Evolutionary conservation across 225 moss, liverwort and hornwort genomes (phyloP).

Genomic region (Asterella californica): DNA sequence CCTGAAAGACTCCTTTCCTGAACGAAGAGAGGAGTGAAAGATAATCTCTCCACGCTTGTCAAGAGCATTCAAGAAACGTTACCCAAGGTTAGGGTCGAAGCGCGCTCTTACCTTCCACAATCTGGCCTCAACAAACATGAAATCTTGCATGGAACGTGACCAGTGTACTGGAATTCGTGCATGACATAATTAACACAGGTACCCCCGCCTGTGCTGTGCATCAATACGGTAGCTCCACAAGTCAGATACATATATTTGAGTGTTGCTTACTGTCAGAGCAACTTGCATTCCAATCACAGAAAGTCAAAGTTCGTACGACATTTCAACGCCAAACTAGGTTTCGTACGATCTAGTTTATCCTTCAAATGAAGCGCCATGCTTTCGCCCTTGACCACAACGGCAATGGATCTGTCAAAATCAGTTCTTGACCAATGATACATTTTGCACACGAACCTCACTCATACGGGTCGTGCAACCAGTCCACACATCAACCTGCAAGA

Average conservation of each 20-base stretch:
- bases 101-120: conserved; percentile 24
- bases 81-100: conserved; percentile 3
- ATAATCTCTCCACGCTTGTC: background rate
- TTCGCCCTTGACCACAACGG: conserved; percentile 1
- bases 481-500: conserved; percentile 35
- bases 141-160: conserved; percentile 1
- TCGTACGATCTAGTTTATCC: background rate
- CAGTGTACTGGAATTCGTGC: conserved; percentile 17
- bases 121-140: conserved; percentile 9
- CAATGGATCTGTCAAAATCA: conserved; percentile 3
- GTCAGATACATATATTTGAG: conserved; percentile 27
- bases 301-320: background rate
- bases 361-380: conserved; percentile 9
- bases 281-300: background rate
- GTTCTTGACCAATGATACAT: conserved; percentile 16
- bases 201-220: conserved; percentile 31
- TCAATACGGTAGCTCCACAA: conserved; percentile 32
- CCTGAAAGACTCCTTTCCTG: background rate
- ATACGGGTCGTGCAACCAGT: conserved; percentile 28
- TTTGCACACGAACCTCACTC: conserved; percentile 23
- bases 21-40: background rate
- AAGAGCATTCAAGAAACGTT: background rate
- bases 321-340: background rate
- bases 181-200: conserved; percentile 20
- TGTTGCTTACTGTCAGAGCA: background rate